phyloP scores from a whole-genome alignment of 2,329 filamentous ascomycete genomes.

The Domatiomyces catenatus region DNA sequence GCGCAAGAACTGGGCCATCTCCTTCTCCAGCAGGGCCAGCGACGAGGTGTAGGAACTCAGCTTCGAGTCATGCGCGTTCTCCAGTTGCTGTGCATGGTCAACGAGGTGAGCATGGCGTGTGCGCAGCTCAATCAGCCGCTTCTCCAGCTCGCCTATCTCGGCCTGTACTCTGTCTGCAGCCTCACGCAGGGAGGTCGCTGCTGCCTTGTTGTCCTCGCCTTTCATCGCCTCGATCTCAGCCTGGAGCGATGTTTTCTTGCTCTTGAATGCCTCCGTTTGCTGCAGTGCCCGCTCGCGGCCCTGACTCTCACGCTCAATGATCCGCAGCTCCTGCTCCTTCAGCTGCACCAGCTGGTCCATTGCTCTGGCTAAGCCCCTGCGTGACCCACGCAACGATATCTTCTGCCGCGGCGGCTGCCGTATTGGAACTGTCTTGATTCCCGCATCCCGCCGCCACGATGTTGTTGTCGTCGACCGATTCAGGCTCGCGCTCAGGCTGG shows the following conservation, averaged over 20 bases:
- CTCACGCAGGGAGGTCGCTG: slow-evolving; percentile 30
- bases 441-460: slow-evolving; percentile 18
- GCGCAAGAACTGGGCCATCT: slow-evolving; percentile 38
- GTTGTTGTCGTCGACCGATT: slow-evolving; percentile 1
- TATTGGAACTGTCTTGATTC: slow-evolving; percentile 24
- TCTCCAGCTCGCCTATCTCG: slow-evolving; percentile 44
- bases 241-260: slow-evolving; percentile 35
- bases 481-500: slow-evolving; percentile 26
- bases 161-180: slow-evolving; percentile 38
- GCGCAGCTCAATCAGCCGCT: slow-evolving; percentile 40
- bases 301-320: slow-evolving; percentile 32
- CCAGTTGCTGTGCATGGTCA: slow-evolving; percentile 35
- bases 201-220: slow-evolving; percentile 29
- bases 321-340: slow-evolving; percentile 40
- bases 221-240: slow-evolving; percentile 35
- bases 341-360: slow-evolving; percentile 42
- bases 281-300: slow-evolving; percentile 32
- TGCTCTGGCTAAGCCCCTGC: slow-evolving; percentile 41
- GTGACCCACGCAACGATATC: slow-evolving; percentile 37
- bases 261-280: slow-evolving; percentile 37
- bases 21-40: slow-evolving; percentile 39
- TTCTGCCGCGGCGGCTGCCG: slow-evolving; percentile 29
- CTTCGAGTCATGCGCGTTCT: slow-evolving; percentile 44
- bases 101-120: slow-evolving; percentile 38
- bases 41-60: slow-evolving; percentile 44